phyloP scores from a whole-genome alignment of 352 stramenopile species.

The Lagenidium giganteum region DNA sequence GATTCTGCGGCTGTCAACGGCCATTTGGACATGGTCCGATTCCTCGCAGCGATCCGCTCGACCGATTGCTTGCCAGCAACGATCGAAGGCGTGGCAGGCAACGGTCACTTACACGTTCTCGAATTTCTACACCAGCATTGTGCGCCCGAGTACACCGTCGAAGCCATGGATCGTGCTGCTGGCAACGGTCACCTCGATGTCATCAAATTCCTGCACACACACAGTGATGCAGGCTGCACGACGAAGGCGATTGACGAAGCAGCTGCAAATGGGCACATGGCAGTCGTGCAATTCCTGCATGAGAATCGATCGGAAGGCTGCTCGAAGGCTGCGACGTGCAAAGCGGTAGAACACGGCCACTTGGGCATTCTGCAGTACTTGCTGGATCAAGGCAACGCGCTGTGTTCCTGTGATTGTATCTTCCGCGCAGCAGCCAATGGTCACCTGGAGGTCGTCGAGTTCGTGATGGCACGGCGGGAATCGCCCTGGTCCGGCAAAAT shows the following conservation, averaged over 20 bases:
- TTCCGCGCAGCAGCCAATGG: slow-evolving; percentile 47
- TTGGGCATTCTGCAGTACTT: slow-evolving; percentile 55
- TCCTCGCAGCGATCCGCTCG: slow-evolving; percentile 1
- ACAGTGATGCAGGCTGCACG: slow-evolving; percentile 1
- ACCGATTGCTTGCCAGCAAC: slow-evolving; percentile 2
- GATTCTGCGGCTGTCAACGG: neutral
- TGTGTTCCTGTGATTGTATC: slow-evolving; percentile 55
- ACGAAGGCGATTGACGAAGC: neutral
- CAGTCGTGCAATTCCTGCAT: slow-evolving; percentile 56
- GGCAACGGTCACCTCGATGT: slow-evolving; percentile 1
- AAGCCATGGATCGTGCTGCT: slow-evolving; percentile 4
- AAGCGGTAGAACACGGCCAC: slow-evolving; percentile 44
- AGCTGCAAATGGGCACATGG: slow-evolving; percentile 28
- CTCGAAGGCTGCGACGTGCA: slow-evolving; percentile 51
- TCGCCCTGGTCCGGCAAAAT: slow-evolving; percentile 39
- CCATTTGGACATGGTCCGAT: slow-evolving; percentile 3
- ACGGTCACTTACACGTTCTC: slow-evolving; percentile 9
- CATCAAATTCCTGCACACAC: slow-evolving; percentile 1
- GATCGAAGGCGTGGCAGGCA: neutral
- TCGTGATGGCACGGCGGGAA: too few relatives aligned
- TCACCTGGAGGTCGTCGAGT: slow-evolving; percentile 45
- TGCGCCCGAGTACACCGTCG: neutral
- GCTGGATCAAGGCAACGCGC: slow-evolving; percentile 41
- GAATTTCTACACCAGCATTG: slow-evolving; percentile 5
- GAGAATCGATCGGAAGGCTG: slow-evolving; percentile 48